Base-by-base conservation (phyloP, 2,329 filamentous ascomycete genomes). In the Lachnellula occidentalis region DNA sequence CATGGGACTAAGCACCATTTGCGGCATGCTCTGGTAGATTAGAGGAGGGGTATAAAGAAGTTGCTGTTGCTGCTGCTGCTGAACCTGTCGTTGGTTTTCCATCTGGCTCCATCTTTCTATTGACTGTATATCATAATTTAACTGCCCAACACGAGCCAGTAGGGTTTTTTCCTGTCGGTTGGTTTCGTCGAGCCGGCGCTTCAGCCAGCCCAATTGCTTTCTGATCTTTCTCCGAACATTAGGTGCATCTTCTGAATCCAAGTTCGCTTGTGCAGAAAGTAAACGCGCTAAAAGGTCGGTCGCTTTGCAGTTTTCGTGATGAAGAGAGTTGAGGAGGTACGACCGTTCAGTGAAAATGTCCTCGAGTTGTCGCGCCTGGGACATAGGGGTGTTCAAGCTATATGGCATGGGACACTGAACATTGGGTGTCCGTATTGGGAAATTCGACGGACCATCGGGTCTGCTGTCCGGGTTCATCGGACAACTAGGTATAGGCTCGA, bases 111-210 rank as follows among this genome's bases (percentile, higher is more conserved):
- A 73, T 2, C 72, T 66, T 50, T 76, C 72, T 3, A 72, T 71
- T 39, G 72, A 74, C 59, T 75, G 73, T 14, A 78, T 72, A 64
- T 82, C 78, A 15, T 76, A 66, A 34, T 74, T 70, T 14, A 83
- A 60, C 54, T 82, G 78, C 12, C 73, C 68, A n/a, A 83, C 67
- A 2, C 78, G 70, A 15, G 69, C 54, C 39, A 77, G 64, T 6
- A 80, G 73, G 15, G 68, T 60, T 51, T 69, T 72, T 61, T 82
- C 75, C 60, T 81, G 76, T 50, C 73, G 69, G 2, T 73, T 72
- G 0, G 71, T 73, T 43, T 75, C 70, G n/a, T 68, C 63, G 34
- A 82, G 71, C 54, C 73, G 73, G 49, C 67, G 68, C 46, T 67
- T 72, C 11, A 81, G 56, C 52, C 74, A 69, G 2, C 68, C 66